These are phyloP conservation scores for Podila horticola DNA, from an alignment of 192 early-diverging fungal species.

Conservation along the genomic window DNA sequence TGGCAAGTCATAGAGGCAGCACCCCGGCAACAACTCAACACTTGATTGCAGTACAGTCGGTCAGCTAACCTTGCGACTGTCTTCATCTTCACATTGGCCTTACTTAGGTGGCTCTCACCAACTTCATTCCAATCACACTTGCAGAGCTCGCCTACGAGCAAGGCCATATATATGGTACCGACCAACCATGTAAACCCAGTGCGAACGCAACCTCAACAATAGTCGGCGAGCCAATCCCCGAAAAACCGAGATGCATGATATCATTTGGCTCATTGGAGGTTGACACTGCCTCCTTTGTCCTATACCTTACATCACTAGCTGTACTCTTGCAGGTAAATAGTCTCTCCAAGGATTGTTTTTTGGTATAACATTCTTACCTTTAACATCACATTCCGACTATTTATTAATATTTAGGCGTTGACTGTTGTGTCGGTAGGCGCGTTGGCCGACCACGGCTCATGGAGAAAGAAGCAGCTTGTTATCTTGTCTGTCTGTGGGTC, in stretches of 20 bases:
- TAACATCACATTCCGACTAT: neutral
- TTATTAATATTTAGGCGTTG: conserved; percentile 23
- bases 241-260: conserved; percentile 46
- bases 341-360: neutral
- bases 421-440: conserved; percentile 53
- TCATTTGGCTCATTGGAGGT: conserved; percentile 42
- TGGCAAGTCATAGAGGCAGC: conserved; percentile 13
- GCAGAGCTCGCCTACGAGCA: conserved; percentile 46
- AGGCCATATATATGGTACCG: conserved; percentile 45
- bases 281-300: conserved; percentile 55
- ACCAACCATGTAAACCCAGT: conserved; percentile 21
- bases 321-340: conserved; percentile 46
- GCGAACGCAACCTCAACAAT: conserved; percentile 6
- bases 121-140: conserved; percentile 54
- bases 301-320: conserved; percentile 53
- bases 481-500: conserved; percentile 52
- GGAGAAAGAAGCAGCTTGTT: conserved; percentile 56
- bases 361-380: neutral
- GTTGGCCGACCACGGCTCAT: conserved; percentile 48
- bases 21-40: no score
- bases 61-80: neutral
- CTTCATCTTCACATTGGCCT: neutral
- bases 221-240: neutral
- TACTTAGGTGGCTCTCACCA: conserved; percentile 45
- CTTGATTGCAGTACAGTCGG: neutral